phyloP scores from a whole-genome alignment of 345 rosid species.

The Eucalyptus regnans region DNA sequence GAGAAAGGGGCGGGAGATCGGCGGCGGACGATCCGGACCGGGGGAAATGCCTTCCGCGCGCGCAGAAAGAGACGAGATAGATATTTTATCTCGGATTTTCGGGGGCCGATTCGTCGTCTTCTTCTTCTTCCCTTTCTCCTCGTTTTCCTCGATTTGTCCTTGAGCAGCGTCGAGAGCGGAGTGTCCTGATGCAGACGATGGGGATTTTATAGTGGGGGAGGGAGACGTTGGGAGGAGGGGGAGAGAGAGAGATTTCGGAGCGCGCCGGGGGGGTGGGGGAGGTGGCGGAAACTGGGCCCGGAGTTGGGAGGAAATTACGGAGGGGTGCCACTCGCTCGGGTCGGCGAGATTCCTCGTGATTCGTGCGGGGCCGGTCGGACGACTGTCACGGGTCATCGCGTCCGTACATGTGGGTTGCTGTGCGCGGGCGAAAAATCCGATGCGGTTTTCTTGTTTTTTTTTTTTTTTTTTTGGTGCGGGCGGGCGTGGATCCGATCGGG shows the following conservation, averaged over 20 bases:
- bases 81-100: neutral
- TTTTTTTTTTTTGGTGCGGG: neutral
- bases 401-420: neutral
- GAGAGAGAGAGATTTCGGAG: neutral
- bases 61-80: neutral
- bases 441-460: neutral
- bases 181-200: neutral
- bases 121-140: neutral
- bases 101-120: neutral
- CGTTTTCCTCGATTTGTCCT: neutral
- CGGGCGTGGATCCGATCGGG: neutral
- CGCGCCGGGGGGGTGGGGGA: neutral
- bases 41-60: neutral
- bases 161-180: neutral
- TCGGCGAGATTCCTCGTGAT: neutral
- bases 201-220: neutral
- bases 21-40: neutral
- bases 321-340: neutral
- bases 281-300: neutral
- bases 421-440: neutral
- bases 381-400: neutral
- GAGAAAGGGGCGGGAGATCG: neutral
- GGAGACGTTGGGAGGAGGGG: neutral
- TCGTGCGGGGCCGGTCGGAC: neutral
- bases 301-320: neutral